These are phyloP conservation scores for Ceratonia siliqua DNA, from an alignment of 306 rosid genomes.

Conservation along the genomic window DNA sequence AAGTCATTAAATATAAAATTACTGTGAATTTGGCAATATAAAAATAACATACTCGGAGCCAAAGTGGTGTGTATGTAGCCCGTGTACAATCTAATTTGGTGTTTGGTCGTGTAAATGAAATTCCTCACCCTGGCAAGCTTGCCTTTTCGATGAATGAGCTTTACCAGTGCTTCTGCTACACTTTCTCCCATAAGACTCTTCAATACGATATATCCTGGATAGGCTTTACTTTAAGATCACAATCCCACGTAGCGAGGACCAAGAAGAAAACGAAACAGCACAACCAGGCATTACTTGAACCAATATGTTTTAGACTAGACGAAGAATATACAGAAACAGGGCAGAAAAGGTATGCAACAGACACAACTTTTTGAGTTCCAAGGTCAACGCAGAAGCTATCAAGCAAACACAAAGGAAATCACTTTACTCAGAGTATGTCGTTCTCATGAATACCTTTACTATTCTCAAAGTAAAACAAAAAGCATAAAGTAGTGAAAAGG, in stretches of 20 bases:
- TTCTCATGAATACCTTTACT: slow-evolving; percentile 29
- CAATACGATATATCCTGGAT: neutral
- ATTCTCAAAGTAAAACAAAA: neutral
- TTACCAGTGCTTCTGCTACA: slow-evolving; percentile 26
- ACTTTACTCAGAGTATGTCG: slow-evolving; percentile 34
- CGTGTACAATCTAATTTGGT: neutral
- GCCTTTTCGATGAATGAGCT: slow-evolving; percentile 13
- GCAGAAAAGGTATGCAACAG: slow-evolving; percentile 29
- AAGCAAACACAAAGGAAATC: slow-evolving; percentile 25
- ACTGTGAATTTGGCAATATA: neutral
- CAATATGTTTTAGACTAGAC: slow-evolving; percentile 10
- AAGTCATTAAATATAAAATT: neutral
- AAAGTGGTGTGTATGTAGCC: neutral
- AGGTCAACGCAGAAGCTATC: slow-evolving; percentile 55
- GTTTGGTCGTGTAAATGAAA: slow-evolving; percentile 34
- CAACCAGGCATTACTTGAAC: slow-evolving; percentile 34
- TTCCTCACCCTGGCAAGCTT: slow-evolving; percentile 35
- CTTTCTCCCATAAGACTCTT: slow-evolving; percentile 24
- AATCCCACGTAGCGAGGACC: neutral
- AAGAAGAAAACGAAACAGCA: slow-evolving; percentile 37
- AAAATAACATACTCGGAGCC: neutral
- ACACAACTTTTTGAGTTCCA: slow-evolving; percentile 33
- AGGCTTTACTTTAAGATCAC: slow-evolving; percentile 20
- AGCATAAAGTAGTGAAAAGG: neutral
- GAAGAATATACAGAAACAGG: slow-evolving; percentile 14